phyloP scores from a whole-genome alignment of 2,329 filamentous ascomycete species.

The Colletotrichum eleusines region DNA sequence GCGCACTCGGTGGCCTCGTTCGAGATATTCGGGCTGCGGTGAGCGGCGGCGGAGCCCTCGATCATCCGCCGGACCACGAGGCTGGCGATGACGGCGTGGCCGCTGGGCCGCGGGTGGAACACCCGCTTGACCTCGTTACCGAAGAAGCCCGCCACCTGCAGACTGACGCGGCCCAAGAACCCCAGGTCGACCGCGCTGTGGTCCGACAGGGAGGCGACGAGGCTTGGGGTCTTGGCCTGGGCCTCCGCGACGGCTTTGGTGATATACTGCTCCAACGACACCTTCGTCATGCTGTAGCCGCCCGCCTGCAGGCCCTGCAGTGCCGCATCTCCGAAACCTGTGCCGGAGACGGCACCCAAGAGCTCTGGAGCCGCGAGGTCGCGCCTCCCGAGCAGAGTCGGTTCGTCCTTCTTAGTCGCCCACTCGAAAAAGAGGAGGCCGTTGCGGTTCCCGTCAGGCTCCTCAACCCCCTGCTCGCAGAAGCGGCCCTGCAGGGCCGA shows the following conservation, averaged over 20 bases:
- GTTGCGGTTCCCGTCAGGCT: neutral
- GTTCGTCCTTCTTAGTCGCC: neutral
- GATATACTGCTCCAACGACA: neutral
- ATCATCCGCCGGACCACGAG: constrained; percentile 2
- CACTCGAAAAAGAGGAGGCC: constrained; percentile 5
- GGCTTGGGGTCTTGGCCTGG: neutral
- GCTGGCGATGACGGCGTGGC: constrained; percentile 8
- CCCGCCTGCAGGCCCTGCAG: neutral
- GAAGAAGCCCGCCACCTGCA: neutral
- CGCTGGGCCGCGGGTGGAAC: constrained; percentile 6
- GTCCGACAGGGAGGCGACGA: neutral
- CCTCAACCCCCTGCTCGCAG: neutral
- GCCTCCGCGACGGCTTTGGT: neutral
- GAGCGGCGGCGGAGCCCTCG: neutral
- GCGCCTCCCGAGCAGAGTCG: neutral
- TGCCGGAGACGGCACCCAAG: no score
- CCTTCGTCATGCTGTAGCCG: no score
- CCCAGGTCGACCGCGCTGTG: neutral
- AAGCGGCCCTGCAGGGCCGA: constrained; percentile 2
- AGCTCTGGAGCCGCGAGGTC: neutral
- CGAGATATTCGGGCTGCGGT: neutral
- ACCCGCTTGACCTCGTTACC: neutral
- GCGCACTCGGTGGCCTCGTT: neutral
- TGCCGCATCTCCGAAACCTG: no score
- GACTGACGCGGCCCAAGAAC: neutral